Evolutionary conservation across 2,329 filamentous ascomycete species (phyloP).

Genomic region (Zasmidium cellare): DNA sequence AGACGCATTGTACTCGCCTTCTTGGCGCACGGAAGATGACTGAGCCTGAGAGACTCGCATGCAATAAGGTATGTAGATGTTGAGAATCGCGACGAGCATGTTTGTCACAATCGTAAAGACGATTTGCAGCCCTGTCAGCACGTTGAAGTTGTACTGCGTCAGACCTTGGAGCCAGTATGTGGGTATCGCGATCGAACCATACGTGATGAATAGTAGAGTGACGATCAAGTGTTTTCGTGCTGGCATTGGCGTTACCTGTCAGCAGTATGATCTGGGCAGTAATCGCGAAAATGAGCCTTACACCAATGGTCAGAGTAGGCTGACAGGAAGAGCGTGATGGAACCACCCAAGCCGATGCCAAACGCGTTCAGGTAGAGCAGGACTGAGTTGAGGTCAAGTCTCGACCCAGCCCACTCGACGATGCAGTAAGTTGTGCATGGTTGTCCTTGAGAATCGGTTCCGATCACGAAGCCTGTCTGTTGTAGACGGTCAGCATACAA

Average conservation of each 20-base stretch:
- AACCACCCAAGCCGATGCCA: conserved; percentile 7
- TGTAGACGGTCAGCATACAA: too few relatives aligned
- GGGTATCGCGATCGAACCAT: conserved; percentile 8
- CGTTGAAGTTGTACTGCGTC: conserved; percentile 9
- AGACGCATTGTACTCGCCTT: too few relatives aligned
- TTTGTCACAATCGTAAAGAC: conserved; percentile 12
- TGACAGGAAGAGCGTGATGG: conserved; percentile 12
- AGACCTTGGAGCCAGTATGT: conserved; percentile 14
- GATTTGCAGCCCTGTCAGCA: conserved; percentile 8
- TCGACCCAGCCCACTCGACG: conserved; percentile 10
- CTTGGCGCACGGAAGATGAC: too few relatives aligned
- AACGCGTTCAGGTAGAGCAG: conserved; percentile 14
- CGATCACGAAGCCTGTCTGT: conserved; percentile 8
- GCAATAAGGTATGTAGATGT: conserved; percentile 15
- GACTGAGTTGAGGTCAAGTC: conserved; percentile 13
- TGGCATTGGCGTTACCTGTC: too few relatives aligned
- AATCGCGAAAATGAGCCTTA: too few relatives aligned
- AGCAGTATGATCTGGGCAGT: too few relatives aligned
- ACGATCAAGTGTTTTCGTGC: conserved; percentile 12
- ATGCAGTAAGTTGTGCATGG: conserved; percentile 12
- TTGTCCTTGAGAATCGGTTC: conserved; percentile 5
- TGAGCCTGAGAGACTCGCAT: too few relatives aligned
- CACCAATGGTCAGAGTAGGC: conserved; percentile 16
- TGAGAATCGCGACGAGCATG: conserved; percentile 12
- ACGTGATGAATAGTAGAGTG: conserved; percentile 8